Percentiles rank a stretch among this genome's conserved stretches.
phyloP scores from a whole-genome alignment of 306 rosid species.

The Rosa multiflora region DNA sequence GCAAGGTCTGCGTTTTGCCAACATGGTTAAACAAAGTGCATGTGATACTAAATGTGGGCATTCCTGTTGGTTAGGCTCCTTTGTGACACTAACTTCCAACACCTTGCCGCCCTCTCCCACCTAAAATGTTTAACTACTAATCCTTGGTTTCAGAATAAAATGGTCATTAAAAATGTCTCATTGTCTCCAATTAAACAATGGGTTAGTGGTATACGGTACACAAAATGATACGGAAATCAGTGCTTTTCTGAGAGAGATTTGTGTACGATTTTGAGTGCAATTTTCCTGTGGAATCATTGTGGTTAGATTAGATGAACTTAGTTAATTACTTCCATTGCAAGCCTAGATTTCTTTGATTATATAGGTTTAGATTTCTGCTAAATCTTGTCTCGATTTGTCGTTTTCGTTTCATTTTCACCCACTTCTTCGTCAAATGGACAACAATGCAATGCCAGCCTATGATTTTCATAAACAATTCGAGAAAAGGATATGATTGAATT shows the following conservation, averaged over 20 bases:
- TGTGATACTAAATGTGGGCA: background rate
- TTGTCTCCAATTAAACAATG: constrained; percentile 12
- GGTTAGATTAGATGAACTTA: constrained; percentile 18
- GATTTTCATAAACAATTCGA: constrained; percentile 8
- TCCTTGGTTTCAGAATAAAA: background rate
- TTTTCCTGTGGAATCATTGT: constrained; percentile 11
- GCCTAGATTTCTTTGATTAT: constrained; percentile 27
- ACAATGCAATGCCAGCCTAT: constrained; percentile 37
- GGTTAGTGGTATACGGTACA: constrained; percentile 25
- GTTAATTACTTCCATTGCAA: constrained; percentile 2
- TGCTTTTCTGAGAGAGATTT: background rate
- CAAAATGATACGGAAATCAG: constrained; percentile 24
- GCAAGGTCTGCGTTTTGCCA: constrained; percentile 10
- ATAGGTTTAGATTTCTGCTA: constrained; percentile 29
- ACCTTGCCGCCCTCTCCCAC: constrained; percentile 7
- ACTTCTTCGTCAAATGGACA: constrained; percentile 11
- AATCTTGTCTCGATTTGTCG: constrained; percentile 26
- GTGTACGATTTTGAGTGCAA: constrained; percentile 9
- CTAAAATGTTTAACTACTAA: background rate
- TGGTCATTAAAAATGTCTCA: background rate
- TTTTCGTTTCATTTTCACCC: background rate
- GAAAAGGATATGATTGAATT: constrained; percentile 22
- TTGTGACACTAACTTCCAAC: constrained; percentile 14
- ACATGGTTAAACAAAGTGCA: constrained; percentile 1
- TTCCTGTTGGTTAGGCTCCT: constrained; percentile 13